Percentiles rank a stretch among this genome's conserved stretches.
Conservation (phyloP, 768 basidiomycete species). For the Tricholoma furcatifolium region DNA sequence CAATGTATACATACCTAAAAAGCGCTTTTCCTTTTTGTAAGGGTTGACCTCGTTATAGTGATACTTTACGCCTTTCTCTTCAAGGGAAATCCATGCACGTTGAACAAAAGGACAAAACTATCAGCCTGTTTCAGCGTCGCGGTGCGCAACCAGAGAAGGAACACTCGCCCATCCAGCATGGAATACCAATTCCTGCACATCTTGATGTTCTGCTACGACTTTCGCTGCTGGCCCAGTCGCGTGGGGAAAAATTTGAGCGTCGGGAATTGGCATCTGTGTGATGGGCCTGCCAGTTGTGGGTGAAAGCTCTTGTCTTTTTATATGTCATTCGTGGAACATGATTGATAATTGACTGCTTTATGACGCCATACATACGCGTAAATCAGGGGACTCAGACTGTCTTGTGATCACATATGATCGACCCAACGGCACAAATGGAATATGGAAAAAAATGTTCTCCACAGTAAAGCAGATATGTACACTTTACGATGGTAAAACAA, state of each 20-base stretch:
- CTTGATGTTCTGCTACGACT: conserved; percentile 51
- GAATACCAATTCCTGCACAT: conserved; percentile 54
- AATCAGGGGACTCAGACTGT: background rate
- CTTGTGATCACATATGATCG: background rate
- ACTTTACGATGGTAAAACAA: conserved; percentile 30
- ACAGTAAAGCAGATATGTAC: too few species aligned
- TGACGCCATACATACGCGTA: background rate
- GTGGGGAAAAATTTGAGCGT: conserved; percentile 52
- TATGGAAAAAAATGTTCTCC: background rate
- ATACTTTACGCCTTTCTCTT: conserved; percentile 66
- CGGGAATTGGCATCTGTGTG: conserved; percentile 38
- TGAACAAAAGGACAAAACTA: conserved; percentile 63
- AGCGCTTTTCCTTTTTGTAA: conserved; percentile 64
- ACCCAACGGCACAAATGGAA: background rate
- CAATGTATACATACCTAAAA: conserved; percentile 38
- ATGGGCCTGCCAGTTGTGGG: background rate
- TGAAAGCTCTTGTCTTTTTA: background rate
- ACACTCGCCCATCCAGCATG: conserved; percentile 56
- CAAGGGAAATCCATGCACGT: conserved; percentile 64
- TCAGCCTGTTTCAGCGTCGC: conserved; percentile 6
- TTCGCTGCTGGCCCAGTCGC: conserved; percentile 56
- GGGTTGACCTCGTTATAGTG: conserved; percentile 69
- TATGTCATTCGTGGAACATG: background rate
- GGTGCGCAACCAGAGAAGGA: background rate
- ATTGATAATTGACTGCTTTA: background rate